phyloP scores from a whole-genome alignment of 2,329 filamentous ascomycete species.

The Claviceps purpurea region DNA sequence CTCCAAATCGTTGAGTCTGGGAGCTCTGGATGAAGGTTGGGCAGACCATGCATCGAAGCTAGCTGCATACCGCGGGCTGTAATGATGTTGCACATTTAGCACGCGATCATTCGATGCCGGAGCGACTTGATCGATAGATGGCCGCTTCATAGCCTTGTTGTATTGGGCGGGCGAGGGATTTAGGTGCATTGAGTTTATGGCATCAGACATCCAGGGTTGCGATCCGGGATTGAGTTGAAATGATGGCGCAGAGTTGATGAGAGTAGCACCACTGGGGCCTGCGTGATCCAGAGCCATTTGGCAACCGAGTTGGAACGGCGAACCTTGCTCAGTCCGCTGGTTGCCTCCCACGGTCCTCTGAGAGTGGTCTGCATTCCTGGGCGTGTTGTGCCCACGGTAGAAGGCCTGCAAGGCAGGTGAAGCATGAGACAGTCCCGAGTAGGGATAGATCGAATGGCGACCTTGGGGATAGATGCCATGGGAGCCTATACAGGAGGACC shows the following conservation, averaged over 20 bases:
- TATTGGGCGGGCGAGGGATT: constrained; percentile 18
- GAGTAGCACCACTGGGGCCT: constrained; percentile 9
- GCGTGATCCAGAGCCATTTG: constrained; percentile 21
- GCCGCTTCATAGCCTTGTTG: constrained; percentile 18
- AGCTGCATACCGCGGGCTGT: constrained; percentile 16
- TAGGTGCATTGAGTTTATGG: constrained; percentile 10
- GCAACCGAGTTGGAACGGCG: constrained; percentile 21
- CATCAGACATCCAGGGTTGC: constrained; percentile 30
- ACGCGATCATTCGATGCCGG: constrained; percentile 17
- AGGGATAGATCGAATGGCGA: constrained; percentile 41
- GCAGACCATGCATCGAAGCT: constrained; percentile 25
- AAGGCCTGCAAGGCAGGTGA: constrained; percentile 23
- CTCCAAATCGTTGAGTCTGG: constrained; percentile 23
- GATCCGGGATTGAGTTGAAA: constrained; percentile 36
- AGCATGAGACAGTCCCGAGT: constrained; percentile 40
- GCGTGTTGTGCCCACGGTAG: constrained; percentile 23
- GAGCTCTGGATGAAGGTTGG: constrained; percentile 21
- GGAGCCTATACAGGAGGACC: constrained; percentile 27
- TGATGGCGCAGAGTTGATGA: constrained; percentile 18
- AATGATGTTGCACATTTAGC: constrained; percentile 17
- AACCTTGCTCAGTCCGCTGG: constrained; percentile 23
- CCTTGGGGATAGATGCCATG: constrained; percentile 23
- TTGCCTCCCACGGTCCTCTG: constrained; percentile 28
- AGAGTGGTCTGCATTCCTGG: constrained; percentile 32
- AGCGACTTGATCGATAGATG: constrained; percentile 26